phyloP scores from a whole-genome alignment of 176 grass and related monocot species.

The Miscanthus lutarioriparius region DNA sequence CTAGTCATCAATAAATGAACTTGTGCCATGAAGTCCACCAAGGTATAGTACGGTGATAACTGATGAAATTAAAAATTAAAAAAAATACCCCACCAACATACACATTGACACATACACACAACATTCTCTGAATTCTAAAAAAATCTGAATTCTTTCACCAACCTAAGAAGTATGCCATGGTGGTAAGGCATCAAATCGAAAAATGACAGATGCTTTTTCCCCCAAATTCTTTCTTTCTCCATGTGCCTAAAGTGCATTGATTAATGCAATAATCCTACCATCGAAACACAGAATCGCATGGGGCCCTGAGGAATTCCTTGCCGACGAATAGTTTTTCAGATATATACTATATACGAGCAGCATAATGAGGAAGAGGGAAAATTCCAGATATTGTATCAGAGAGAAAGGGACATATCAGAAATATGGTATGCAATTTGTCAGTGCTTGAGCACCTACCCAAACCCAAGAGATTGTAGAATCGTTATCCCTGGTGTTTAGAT shows the following conservation, averaged over 20 bases:
- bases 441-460: not conserved
- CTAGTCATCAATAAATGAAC: not conserved
- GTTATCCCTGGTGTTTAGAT: not conserved
- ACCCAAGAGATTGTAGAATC: not conserved
- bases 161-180: not conserved
- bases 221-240: not conserved
- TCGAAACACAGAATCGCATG: not conserved
- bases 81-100: too few species aligned
- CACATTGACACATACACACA: too few species aligned
- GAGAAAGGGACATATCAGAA: conserved; percentile 1
- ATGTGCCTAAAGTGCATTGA: not conserved
- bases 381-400: conserved; percentile 15
- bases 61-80: not conserved
- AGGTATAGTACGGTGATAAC: not conserved
- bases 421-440: not conserved
- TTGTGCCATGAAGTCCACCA: not conserved
- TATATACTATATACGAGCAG: not conserved
- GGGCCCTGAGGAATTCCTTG: conserved; percentile 14
- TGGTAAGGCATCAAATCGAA: conserved; percentile 13
- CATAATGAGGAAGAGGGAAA: not conserved
- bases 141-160: not conserved
- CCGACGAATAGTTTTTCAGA: conserved; percentile 23
- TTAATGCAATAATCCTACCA: not conserved
- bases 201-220: not conserved
- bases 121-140: too few species aligned